Base-by-base conservation (phyloP, 2,329 filamentous ascomycete genomes). In the Camillea tinctor region DNA sequence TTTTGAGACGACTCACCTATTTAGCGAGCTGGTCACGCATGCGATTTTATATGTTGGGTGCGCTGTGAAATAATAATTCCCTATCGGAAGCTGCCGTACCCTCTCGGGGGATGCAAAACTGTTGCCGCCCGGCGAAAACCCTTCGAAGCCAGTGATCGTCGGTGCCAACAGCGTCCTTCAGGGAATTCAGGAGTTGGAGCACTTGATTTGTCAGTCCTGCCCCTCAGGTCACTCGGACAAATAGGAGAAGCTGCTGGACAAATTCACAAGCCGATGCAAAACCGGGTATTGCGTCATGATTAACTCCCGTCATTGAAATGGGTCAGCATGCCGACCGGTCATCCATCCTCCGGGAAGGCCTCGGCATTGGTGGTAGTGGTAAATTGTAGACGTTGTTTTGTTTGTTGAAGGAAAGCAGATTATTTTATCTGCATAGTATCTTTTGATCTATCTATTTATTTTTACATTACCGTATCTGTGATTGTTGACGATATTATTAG, bases 261-360 rank as follows among this genome's bases (percentile, higher is more conserved):
- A 51, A 55, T 48, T 52, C 24, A 55, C 48, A 57, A 36, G 52
- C 54, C 30, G 56, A 50, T 50, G 55, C 51, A 36, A 60, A 44
- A 60, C 21, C 51, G 26, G 21, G 48, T 36, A 53, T 68, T 69
- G 68, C 68, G 68, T 70, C 68, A 70, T 69, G 62, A 64, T 63
- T 64, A 64, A 61, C 52, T 57, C 55, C 60, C 58, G 24, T 53
- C 49, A 24, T 36, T 48, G 62, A 53, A 21, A 54, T 55, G 57
- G 56, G 55, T 60, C 62, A 67, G 57, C 60, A 53, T 57, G 57
- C 64, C 58, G 61, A 61, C 52, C 63, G 61, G 67, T 56, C 59
- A 54, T 36, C 59, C 62, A 65, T 65, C 57, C 59, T 69, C 66
- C 67, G 66, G 55, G 60, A 61, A 57, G 11, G 21, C 17, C 30